These are phyloP conservation scores for Gnaphalium uliginosum DNA, from an alignment of 129 eudicot genomes.

Conservation along the genomic window DNA sequence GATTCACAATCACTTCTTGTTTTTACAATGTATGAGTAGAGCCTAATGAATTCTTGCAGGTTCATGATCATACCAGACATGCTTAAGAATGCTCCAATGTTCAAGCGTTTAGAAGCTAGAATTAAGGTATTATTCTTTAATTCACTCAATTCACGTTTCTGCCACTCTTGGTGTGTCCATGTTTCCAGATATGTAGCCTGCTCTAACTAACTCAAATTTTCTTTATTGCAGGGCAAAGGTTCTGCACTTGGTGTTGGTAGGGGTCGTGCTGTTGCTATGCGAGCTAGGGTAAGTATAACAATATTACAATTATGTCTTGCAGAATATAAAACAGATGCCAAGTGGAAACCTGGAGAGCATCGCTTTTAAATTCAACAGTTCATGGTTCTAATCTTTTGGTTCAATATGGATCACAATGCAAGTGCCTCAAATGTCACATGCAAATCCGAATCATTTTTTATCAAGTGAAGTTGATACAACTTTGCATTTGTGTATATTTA, in stretches of 20 bases:
- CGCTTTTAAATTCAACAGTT: not conserved
- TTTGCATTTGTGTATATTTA: not conserved
- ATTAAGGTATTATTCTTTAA: slow-evolving; percentile 57
- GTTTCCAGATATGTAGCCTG: not conserved
- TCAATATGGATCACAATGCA: not conserved
- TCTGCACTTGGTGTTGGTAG: slow-evolving; percentile 49
- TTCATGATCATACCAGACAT: slow-evolving; percentile 96
- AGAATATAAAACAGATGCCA: not conserved
- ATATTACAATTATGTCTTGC: not conserved
- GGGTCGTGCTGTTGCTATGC: slow-evolving; percentile 94
- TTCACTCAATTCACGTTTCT: not conserved
- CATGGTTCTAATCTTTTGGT: not conserved
- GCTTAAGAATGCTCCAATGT: slow-evolving; percentile 99
- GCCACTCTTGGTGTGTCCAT: not conserved
- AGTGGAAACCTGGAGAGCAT: not conserved
- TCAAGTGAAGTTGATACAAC: not conserved
- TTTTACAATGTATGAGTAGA: not conserved
- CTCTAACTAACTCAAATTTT: not conserved
- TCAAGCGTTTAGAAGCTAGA: slow-evolving; percentile 87
- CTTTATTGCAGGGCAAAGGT: slow-evolving; percentile 72
- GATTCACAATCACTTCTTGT: slow-evolving; percentile 2
- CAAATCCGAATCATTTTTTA: not conserved
- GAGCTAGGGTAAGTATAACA: slow-evolving; percentile 70
- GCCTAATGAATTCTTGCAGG: slow-evolving; percentile 41
- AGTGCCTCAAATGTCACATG: not conserved